Conservation (phyloP, 805 yeast species). For the Ascoidea asiatica region DNA sequence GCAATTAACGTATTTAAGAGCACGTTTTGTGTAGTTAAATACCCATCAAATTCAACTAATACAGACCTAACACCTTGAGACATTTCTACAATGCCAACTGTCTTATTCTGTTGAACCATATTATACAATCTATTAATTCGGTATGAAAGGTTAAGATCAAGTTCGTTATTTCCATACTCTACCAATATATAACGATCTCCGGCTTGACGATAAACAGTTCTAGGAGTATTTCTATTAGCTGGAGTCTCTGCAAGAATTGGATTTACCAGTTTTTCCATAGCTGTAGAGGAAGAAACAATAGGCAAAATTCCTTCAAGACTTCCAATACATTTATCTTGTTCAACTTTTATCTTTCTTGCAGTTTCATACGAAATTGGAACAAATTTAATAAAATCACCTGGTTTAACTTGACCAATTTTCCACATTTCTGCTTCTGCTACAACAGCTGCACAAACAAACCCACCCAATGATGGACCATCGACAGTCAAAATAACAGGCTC, state of each 20-base stretch:
- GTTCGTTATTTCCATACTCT: slow-evolving; percentile 81
- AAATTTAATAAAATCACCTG: slow-evolving; percentile 79
- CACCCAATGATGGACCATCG: slow-evolving; percentile 97
- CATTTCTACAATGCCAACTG: slow-evolving; percentile 85
- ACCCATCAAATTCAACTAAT: slow-evolving; percentile 69
- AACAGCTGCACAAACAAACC: slow-evolving; percentile 93
- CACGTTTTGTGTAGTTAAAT: slow-evolving; percentile 42
- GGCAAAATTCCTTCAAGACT: slow-evolving; percentile 27
- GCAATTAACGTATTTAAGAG: slow-evolving; percentile 54
- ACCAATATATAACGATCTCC: slow-evolving; percentile 89
- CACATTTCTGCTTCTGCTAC: slow-evolving; percentile 94
- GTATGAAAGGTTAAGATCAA: slow-evolving; percentile 79
- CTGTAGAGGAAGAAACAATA: slow-evolving; percentile 13
- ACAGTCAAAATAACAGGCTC: slow-evolving; percentile 95
- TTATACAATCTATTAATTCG: slow-evolving; percentile 75
- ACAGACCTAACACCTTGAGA: slow-evolving; percentile 96
- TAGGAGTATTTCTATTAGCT: slow-evolving; percentile 39
- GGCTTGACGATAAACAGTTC: slow-evolving; percentile 84
- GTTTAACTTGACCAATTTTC: slow-evolving; percentile 97
- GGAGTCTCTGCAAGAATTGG: slow-evolving; percentile 54
- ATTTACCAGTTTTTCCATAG: slow-evolving; percentile 30
- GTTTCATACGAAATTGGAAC: slow-evolving; percentile 58
- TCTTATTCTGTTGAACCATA: slow-evolving; percentile 47
- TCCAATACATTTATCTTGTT: slow-evolving; percentile 45
- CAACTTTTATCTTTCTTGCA: slow-evolving; percentile 50